Base-by-base conservation (phyloP, 768 basidiomycete species). In the Boletus patriciae region DNA sequence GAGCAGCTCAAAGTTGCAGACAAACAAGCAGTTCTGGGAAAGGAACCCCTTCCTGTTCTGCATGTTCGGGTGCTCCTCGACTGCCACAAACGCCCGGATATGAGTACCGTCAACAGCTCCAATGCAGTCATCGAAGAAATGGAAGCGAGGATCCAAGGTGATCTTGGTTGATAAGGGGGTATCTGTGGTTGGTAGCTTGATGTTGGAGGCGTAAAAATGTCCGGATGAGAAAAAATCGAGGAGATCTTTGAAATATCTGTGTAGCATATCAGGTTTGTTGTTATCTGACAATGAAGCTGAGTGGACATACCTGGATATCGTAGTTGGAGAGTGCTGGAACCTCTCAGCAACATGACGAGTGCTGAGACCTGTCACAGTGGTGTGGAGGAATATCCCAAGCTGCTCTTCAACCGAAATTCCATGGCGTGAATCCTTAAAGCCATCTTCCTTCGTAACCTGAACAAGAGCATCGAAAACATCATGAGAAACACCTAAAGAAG, bases 21-120 rank as follows among this genome's bases (percentile, higher is more conserved):
- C 8, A 6, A 64, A 65, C 0, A 68, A 50, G 7, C 54, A 62
- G 10, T 68, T 68, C n/a, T 67, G 65, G 0, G 58, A 62, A 4
- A 66, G 16, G 3, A 12, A 48, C 2, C 65, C 62, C 33, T 66
- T 62, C 12, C 12, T 29, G 25, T 67, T 64, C 1, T 36, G 19
- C 53, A 63, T 58, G 11, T 53, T 21, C 0, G 19, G n/a, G 12
- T 61, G 60, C 1, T 61, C 56, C 9, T 48, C 42, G 3, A 23
- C 10, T 3, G 16, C 46, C 3, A 42, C 36, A 12, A 52, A 52
- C 3, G 27, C 58, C 12, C 2, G 38, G 13, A 57, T 46, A 21
- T 46, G 46, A 3, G 31, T 46, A 6, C 31, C 46, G 34, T 46
- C 19, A 15, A 46, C 31, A 43, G 54, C 52, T 5, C 63, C 47